These are phyloP conservation scores for Lipomyces yamadae DNA, from an alignment of 805 yeast genomes.

Conservation along the genomic window DNA sequence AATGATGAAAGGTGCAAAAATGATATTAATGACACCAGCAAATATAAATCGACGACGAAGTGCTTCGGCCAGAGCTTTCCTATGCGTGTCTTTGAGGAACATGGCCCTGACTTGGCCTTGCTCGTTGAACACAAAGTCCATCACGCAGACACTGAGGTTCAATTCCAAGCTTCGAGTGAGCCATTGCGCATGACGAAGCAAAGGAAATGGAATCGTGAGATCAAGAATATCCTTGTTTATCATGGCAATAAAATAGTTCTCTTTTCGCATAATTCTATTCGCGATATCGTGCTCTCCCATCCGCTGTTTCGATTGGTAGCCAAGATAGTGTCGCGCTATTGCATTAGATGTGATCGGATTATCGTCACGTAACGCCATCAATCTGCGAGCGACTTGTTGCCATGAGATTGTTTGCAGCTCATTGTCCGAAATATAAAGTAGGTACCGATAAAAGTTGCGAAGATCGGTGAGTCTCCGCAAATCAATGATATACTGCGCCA, in stretches of 20 bases:
- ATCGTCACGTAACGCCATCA: slow-evolving; percentile 76
- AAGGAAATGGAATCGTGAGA: slow-evolving; percentile 62
- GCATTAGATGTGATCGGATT: slow-evolving; percentile 65
- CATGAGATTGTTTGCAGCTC: slow-evolving; percentile 93
- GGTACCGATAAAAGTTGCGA: slow-evolving; percentile 71
- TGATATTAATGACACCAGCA: slow-evolving; percentile 83
- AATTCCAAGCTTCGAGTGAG: slow-evolving; percentile 91
- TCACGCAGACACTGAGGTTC: slow-evolving; percentile 86
- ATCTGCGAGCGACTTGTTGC: slow-evolving; percentile 79
- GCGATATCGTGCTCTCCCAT: slow-evolving; percentile 94
- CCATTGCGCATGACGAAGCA: slow-evolving; percentile 48
- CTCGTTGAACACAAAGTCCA: slow-evolving; percentile 82
- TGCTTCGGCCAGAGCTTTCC: slow-evolving; percentile 65
- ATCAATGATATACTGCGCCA: slow-evolving; percentile 58
- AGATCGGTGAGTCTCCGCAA: slow-evolving; percentile 72
- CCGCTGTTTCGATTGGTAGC: slow-evolving; percentile 63
- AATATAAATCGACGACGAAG: slow-evolving; percentile 77
- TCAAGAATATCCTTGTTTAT: slow-evolving; percentile 78
- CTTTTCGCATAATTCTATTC: slow-evolving; percentile 92
- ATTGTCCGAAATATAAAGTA: slow-evolving; percentile 70
- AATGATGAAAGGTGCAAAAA: slow-evolving; percentile 85
- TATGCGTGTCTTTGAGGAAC: slow-evolving; percentile 71
- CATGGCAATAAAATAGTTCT: slow-evolving; percentile 89
- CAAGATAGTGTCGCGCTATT: slow-evolving; percentile 28
- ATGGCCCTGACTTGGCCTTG: slow-evolving; percentile 78